Evolutionary conservation across 1,284 basidiomycete species (phyloP).

Genomic region (Xerocomus nothofagi): DNA sequence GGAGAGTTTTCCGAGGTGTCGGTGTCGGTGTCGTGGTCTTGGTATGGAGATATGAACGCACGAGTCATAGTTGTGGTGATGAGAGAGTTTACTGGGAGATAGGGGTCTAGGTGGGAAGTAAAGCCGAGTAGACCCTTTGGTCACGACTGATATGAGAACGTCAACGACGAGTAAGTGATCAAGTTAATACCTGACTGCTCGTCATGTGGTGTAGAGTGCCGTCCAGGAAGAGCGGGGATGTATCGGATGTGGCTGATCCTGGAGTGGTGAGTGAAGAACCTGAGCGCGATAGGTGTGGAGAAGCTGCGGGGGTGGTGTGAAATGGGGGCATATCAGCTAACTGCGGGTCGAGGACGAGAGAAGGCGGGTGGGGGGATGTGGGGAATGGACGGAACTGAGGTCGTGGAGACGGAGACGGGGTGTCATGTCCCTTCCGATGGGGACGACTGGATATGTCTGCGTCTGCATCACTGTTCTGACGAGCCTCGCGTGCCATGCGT

Average conservation of each 20-base stretch:
- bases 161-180: constrained; percentile 20
- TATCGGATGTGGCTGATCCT: constrained; percentile 6
- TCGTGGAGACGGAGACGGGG: constrained; percentile 7
- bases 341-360: constrained; percentile 28
- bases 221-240: constrained; percentile 5
- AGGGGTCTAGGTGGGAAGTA: constrained; percentile 6
- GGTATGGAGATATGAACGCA: constrained; percentile 10
- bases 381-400: background rate
- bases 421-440: constrained; percentile 33
- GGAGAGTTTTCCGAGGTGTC: constrained; percentile 25
- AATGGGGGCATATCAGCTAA: constrained; percentile 18
- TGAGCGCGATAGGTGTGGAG: background rate
- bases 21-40: constrained; percentile 37
- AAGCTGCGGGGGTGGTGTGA: background rate
- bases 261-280: constrained; percentile 1
- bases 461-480: constrained; percentile 28
- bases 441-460: constrained; percentile 35
- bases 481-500: constrained; percentile 45
- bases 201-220: constrained; percentile 14
- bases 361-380: background rate
- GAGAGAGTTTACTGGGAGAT: background rate
- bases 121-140: constrained; percentile 23
- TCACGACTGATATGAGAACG: constrained; percentile 28
- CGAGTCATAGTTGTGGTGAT: background rate
- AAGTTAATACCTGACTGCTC: constrained; percentile 34